Evolutionary conservation across 1,139 yeast genomes (phyloP).

Genomic region (Waltiozyma sp.): DNA sequence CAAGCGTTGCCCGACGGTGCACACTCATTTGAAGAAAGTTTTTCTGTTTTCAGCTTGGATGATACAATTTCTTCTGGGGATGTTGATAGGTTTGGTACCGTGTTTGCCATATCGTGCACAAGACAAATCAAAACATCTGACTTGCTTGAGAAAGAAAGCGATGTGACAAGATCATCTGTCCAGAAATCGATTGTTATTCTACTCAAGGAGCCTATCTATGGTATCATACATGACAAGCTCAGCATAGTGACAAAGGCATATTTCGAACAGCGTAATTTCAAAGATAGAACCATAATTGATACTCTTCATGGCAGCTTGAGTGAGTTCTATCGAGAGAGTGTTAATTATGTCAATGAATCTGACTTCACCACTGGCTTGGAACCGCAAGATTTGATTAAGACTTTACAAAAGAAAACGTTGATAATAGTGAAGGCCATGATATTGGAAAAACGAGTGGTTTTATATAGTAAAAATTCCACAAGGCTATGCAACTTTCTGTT

Average conservation of each 20-base stretch:
- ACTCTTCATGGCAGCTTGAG: conserved; percentile 67
- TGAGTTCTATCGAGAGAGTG: conserved; percentile 27
- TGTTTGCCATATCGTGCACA: conserved; percentile 91
- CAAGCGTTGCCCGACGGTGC: conserved; percentile 96
- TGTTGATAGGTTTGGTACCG: conserved; percentile 36
- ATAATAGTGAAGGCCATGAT: conserved; percentile 66
- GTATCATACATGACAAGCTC: conserved; percentile 79
- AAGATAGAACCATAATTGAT: conserved; percentile 56
- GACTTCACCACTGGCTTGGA: conserved; percentile 70
- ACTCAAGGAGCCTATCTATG: conserved; percentile 75
- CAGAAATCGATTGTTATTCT: conserved; percentile 90
- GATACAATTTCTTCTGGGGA: conserved; percentile 44
- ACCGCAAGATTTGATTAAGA: conserved; percentile 50
- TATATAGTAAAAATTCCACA: conserved; percentile 79
- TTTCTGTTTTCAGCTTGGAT: conserved; percentile 80
- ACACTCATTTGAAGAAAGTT: conserved; percentile 85
- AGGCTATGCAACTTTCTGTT: conserved; percentile 67
- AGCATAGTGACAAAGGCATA: conserved; percentile 83
- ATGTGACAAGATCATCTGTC: conserved; percentile 77
- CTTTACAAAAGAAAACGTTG: conserved; percentile 51
- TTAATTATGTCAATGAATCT: conserved; percentile 28
- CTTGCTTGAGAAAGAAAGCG: conserved; percentile 45
- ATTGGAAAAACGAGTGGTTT: conserved; percentile 57
- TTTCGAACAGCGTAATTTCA: conserved; percentile 70
- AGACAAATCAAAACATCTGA: conserved; percentile 66